These are phyloP conservation scores for Exophiala sp. DNA, from an alignment of 2,329 filamentous ascomycete species.

Conservation along the genomic window DNA sequence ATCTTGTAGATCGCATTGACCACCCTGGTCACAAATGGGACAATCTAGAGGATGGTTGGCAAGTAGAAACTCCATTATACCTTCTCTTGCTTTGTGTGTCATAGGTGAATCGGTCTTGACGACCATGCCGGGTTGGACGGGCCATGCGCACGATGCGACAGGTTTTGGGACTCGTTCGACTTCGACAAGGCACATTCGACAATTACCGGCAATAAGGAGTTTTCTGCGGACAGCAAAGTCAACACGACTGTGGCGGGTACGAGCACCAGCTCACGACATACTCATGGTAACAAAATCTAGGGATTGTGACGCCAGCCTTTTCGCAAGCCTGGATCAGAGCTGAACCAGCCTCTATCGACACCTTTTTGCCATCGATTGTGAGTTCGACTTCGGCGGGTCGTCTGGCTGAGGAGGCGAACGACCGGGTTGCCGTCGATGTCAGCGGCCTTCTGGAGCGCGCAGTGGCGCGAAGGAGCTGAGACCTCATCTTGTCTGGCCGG, in stretches of 20 bases:
- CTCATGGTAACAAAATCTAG: conserved; percentile 99
- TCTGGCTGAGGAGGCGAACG: conserved; percentile 76
- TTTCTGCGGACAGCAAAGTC: conserved; percentile 57
- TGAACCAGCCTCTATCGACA: conserved; percentile 95
- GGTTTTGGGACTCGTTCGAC: conserved; percentile 95
- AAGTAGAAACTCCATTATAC: conserved; percentile 97
- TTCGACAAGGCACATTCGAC: conserved; percentile 99
- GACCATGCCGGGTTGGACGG: conserved; percentile 96
- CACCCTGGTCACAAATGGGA: conserved; percentile 97
- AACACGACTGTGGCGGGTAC: not conserved
- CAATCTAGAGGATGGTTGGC: conserved; percentile 96
- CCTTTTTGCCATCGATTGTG: conserved; percentile 97
- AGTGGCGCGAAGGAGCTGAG: conserved; percentile 61
- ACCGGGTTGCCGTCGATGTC: conserved; percentile 61
- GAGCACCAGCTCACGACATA: conserved; percentile 47
- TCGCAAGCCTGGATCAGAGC: conserved; percentile 98
- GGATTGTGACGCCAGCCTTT: conserved; percentile 87
- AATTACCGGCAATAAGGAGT: conserved; percentile 98
- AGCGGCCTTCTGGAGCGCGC: conserved; percentile 51
- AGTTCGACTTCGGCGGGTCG: conserved; percentile 91
- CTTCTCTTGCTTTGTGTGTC: conserved; percentile 95
- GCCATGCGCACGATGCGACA: conserved; percentile 97
- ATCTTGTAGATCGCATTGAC: conserved; percentile 97
- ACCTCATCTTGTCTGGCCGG: conserved; percentile 54
- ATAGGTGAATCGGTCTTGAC: conserved; percentile 97